Evolutionary conservation across 164 flowering plant genomes (phyloP).

Genomic region (Annona squamosa): DNA sequence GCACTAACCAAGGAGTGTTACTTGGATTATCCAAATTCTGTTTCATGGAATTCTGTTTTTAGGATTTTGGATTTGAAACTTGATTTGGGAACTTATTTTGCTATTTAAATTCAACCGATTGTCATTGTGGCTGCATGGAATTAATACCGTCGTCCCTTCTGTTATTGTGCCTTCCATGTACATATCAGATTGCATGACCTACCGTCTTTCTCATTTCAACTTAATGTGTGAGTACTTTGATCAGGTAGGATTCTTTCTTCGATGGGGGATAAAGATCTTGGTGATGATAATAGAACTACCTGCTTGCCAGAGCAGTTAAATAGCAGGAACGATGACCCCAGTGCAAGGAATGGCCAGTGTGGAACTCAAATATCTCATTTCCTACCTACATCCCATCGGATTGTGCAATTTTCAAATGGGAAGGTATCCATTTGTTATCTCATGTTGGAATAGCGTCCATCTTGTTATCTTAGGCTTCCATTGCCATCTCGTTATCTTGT

Average conservation of each 20-base stretch:
- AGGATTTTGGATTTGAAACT: background rate
- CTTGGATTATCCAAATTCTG: too few relatives aligned
- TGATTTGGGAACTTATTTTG: background rate
- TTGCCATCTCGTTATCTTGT: background rate
- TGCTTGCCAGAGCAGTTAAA: constrained; percentile 21
- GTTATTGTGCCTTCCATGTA: background rate
- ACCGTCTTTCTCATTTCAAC: background rate
- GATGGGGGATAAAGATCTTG: constrained; percentile 23
- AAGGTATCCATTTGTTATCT: constrained; percentile 37
- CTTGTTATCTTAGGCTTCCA: background rate
- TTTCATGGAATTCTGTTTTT: background rate
- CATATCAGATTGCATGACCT: background rate
- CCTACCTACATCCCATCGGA: constrained; percentile 71
- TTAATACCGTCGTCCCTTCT: too few relatives aligned
- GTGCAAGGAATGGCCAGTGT: constrained; percentile 18
- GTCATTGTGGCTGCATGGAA: background rate
- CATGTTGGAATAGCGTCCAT: background rate
- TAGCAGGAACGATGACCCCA: constrained; percentile 3
- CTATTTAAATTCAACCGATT: too few relatives aligned
- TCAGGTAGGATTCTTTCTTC: constrained; percentile 75
- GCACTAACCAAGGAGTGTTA: too few relatives aligned
- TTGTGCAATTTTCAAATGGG: constrained; percentile 82
- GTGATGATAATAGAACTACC: constrained; percentile 17
- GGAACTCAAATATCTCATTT: constrained; percentile 52
- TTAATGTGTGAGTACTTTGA: constrained; percentile 6